phyloP scores from a whole-genome alignment of 768 basidiomycete species.

The Coprinellus aureogranulatus region DNA sequence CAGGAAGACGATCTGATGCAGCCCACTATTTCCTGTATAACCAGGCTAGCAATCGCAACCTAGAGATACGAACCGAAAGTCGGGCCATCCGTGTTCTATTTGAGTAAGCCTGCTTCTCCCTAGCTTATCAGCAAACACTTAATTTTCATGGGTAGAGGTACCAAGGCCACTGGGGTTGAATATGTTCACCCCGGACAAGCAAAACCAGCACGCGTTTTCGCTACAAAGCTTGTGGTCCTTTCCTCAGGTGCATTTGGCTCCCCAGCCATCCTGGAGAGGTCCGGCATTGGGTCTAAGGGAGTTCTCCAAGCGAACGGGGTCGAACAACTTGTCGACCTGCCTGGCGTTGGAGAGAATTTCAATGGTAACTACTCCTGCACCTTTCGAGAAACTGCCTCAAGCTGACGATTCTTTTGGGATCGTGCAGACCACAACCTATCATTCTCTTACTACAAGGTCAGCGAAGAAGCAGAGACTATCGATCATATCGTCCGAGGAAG shows the following conservation, averaged over 20 bases:
- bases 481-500: constrained; percentile 44
- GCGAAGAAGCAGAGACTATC: constrained; percentile 46
- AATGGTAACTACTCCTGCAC: constrained; percentile 35
- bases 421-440: constrained; percentile 40
- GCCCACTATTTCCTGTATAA: constrained; percentile 54
- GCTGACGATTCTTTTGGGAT: background rate
- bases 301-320: constrained; percentile 51
- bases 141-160: constrained; percentile 23
- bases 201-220: constrained; percentile 25
- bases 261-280: constrained; percentile 54
- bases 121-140: background rate
- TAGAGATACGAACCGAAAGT: constrained; percentile 38
- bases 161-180: constrained; percentile 50
- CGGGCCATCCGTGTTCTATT: constrained; percentile 49
- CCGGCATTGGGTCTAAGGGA: constrained; percentile 54
- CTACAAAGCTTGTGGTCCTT: constrained; percentile 47
- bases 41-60: constrained; percentile 40
- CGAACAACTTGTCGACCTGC: constrained; percentile 55
- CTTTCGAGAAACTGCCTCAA: background rate
- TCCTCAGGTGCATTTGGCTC: constrained; percentile 57
- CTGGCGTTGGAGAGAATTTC: constrained; percentile 74
- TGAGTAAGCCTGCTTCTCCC: constrained; percentile 31
- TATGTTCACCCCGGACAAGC: constrained; percentile 38
- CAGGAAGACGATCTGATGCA: constrained; percentile 56
- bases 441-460: constrained; percentile 40